phyloP scores from a whole-genome alignment of 106 monocot species.

The Triglochin maritima region DNA sequence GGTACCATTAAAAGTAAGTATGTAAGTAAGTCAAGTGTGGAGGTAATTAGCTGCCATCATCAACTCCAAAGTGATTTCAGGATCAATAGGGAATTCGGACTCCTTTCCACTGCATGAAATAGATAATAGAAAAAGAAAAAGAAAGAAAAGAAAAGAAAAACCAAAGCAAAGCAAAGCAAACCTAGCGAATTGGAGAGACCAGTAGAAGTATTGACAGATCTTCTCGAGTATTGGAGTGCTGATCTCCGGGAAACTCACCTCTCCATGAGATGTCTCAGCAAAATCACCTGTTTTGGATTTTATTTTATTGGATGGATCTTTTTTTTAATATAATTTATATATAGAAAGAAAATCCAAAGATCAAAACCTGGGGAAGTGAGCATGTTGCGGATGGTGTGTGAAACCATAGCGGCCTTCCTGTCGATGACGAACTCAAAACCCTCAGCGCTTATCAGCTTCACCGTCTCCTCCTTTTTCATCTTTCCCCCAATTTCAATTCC shows the following conservation, averaged over 20 bases:
- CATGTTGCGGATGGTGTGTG: conserved; percentile 90
- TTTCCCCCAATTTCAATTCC: neutral
- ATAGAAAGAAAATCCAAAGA: neutral
- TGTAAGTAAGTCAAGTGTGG: conserved; percentile 10
- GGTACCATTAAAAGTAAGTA: neutral
- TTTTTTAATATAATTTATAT: too few species aligned
- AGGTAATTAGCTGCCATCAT: conserved; percentile 98
- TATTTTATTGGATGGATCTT: too few species aligned
- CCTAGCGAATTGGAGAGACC: conserved; percentile 83
- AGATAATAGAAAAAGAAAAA: neutral
- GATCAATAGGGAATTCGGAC: conserved; percentile 88
- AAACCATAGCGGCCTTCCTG: conserved; percentile 91
- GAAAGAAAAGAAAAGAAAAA: neutral
- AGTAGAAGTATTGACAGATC: conserved; percentile 97
- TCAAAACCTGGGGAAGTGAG: conserved; percentile 75
- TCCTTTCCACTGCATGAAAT: conserved; percentile 62
- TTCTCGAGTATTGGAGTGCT: conserved; percentile 73
- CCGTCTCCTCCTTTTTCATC: conserved; percentile 53
- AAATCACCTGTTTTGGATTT: conserved; percentile 37
- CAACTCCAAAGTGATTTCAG: conserved; percentile 83
- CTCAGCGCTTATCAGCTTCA: conserved; percentile 90
- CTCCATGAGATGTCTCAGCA: conserved; percentile 59
- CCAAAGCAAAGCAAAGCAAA: neutral
- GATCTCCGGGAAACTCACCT: conserved; percentile 91
- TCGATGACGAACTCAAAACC: conserved; percentile 93